Conservation (phyloP, 2,329 filamentous ascomycete species). For the Nothophoma quercina region DNA sequence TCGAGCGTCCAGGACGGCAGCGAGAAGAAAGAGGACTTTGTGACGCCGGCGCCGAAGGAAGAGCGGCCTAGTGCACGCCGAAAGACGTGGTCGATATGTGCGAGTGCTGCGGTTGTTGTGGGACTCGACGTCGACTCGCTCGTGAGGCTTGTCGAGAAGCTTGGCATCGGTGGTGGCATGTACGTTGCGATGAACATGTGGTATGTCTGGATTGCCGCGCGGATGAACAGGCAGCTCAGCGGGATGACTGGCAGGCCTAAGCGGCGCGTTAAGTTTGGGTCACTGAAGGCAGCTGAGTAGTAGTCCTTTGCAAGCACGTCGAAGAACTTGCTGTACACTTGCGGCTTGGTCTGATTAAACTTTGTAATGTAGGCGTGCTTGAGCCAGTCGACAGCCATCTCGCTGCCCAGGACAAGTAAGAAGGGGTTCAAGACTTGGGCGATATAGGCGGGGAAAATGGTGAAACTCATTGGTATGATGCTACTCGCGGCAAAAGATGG, state of each 20-base stretch:
- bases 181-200: constrained; percentile 96
- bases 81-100: constrained; percentile 79
- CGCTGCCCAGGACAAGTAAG: constrained; percentile 89
- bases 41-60: constrained; percentile 61
- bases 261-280: constrained; percentile 87
- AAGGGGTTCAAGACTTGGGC: constrained; percentile 93
- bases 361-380: constrained; percentile 99
- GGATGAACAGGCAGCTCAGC: constrained; percentile 91
- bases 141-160: constrained; percentile 70
- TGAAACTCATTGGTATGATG: constrained; percentile 90
- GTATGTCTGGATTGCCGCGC: constrained; percentile 93
- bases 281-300: constrained; percentile 93
- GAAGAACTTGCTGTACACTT: constrained; percentile 86
- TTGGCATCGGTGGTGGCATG: constrained; percentile 75
- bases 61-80: constrained; percentile 78
- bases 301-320: constrained; percentile 98
- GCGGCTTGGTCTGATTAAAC: constrained; percentile 95
- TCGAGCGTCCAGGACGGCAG: constrained; percentile 66
- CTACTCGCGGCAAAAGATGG: constrained; percentile 66
- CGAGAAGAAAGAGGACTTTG: constrained; percentile 43
- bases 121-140: constrained; percentile 64
- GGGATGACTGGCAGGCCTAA: constrained; percentile 92
- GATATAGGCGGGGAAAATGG: constrained; percentile 83
- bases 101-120: constrained; percentile 77
- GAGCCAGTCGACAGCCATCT: constrained; percentile 95